Percentiles rank a stretch among this genome's conserved stretches.
These are phyloP conservation scores for Porogramme epimiltina DNA, from an alignment of 1,284 basidiomycete genomes.

Conservation along the genomic window DNA sequence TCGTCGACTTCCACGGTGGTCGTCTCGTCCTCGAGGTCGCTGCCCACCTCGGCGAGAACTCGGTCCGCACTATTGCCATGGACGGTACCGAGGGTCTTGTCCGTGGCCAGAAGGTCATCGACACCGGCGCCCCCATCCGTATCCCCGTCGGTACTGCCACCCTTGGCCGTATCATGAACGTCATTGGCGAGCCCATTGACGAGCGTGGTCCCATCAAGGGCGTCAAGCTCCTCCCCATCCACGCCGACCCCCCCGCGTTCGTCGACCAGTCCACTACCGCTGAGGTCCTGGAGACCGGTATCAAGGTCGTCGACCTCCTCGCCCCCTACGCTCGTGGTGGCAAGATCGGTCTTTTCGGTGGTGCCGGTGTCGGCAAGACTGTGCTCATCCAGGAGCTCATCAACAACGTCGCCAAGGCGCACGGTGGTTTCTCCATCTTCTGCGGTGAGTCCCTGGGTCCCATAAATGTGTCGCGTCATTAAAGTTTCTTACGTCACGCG, in stretches of 20 bases:
- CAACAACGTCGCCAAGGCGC: conserved; percentile 99
- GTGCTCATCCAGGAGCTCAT: conserved; percentile 99
- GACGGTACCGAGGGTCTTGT: conserved; percentile 99
- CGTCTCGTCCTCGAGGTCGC: conserved; percentile 96
- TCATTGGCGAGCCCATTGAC: conserved; percentile 99
- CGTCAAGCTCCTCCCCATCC: conserved; percentile 89
- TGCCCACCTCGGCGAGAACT: conserved; percentile 98
- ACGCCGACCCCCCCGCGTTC: conserved; percentile 95
- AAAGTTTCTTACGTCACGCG: not conserved
- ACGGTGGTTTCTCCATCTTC: conserved; percentile 99
- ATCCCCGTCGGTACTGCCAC: conserved; percentile 95
- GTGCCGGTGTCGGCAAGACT: conserved; percentile 99
- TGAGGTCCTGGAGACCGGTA: conserved; percentile 98
- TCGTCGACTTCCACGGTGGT: conserved; percentile 89
- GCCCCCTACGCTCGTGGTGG: conserved; percentile 99
- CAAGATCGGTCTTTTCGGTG: conserved; percentile 99
- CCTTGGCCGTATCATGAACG: conserved; percentile 99
- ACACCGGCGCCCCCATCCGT: conserved; percentile 95
- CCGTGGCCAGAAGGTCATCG: conserved; percentile 95
- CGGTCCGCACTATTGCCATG: conserved; percentile 97
- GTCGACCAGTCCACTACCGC: conserved; percentile 98
- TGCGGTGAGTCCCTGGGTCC: conserved; percentile 73
- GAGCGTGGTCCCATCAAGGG: conserved; percentile 99
- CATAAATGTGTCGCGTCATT: not conserved
- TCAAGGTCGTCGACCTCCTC: conserved; percentile 99